phyloP scores from a whole-genome alignment of 345 rosid species.

The Euphorbia lathyris region DNA sequence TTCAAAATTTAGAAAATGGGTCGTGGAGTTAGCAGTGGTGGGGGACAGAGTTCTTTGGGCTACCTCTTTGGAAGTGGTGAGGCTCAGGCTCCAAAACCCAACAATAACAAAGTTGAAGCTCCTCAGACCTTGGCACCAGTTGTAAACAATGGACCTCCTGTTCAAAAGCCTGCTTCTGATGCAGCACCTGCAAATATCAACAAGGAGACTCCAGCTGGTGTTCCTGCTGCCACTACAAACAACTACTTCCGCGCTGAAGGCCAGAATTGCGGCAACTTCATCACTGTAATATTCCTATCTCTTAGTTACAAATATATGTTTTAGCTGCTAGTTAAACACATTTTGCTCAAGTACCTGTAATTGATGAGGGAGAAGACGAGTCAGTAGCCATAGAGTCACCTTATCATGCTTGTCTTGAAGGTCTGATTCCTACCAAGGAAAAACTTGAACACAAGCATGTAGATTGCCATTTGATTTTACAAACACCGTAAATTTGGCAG shows the following conservation, averaged over 20 bases:
- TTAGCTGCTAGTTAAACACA: background rate
- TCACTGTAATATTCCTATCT: constrained; percentile 41
- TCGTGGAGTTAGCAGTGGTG: constrained; percentile 79
- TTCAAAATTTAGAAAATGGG: constrained; percentile 45
- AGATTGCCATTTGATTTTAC: background rate
- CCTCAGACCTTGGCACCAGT: constrained; percentile 34
- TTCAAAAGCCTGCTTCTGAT: constrained; percentile 27
- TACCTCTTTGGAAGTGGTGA: constrained; percentile 76
- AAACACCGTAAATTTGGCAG: background rate
- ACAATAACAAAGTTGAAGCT: constrained; percentile 23
- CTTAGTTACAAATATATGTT: background rate
- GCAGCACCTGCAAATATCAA: constrained; percentile 33
- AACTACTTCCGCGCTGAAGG: constrained; percentile 70
- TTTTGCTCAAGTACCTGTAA: background rate
- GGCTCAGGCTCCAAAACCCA: constrained; percentile 52
- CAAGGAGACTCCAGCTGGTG: constrained; percentile 63
- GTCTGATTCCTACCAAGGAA: background rate
- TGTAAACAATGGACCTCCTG: constrained; percentile 25
- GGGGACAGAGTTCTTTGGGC: constrained; percentile 87
- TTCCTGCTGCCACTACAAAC: constrained; percentile 48
- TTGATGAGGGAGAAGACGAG: too few species aligned
- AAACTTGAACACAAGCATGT: background rate
- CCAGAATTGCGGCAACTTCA: constrained; percentile 73
- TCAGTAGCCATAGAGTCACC: background rate
- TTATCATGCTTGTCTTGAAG: background rate